These are phyloP conservation scores for Avena eriantha DNA, from an alignment of 176 grass and related monocot genomes.

Conservation along the genomic window DNA sequence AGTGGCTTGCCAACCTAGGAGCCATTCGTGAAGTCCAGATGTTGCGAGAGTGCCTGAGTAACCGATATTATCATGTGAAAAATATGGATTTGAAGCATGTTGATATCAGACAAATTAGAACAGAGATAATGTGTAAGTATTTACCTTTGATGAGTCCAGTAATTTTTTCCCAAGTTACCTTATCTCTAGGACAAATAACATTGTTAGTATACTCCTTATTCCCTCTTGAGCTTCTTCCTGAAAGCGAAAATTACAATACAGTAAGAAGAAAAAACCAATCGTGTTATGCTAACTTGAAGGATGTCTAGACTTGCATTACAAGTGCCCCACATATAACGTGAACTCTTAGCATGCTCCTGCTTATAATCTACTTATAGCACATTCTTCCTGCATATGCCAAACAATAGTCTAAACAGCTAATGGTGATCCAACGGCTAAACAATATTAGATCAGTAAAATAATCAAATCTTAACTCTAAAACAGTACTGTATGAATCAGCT, in stretches of 20 bases:
- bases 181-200: no score
- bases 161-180: no score
- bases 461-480: not conserved
- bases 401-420: not conserved
- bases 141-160: no score
- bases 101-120: not conserved
- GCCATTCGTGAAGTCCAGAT: conserved; percentile 5
- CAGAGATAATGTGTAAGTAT: not conserved
- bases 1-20: not conserved
- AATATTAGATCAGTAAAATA: no score
- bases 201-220: no score
- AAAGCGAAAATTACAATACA: no score
- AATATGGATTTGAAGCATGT: conserved; percentile 5
- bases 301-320: not conserved
- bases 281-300: no score
- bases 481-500: conserved; percentile 7
- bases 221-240: no score
- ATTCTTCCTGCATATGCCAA: conserved; percentile 24
- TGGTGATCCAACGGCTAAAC: no score
- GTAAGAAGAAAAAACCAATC: no score
- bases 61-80: not conserved
- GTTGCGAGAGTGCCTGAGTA: not conserved
- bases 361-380: not conserved
- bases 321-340: not conserved
- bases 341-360: conserved; percentile 19